These are phyloP conservation scores for Umbelopsis sp. DNA, from an alignment of 192 early-diverging fungal species.

Conservation along the genomic window DNA sequence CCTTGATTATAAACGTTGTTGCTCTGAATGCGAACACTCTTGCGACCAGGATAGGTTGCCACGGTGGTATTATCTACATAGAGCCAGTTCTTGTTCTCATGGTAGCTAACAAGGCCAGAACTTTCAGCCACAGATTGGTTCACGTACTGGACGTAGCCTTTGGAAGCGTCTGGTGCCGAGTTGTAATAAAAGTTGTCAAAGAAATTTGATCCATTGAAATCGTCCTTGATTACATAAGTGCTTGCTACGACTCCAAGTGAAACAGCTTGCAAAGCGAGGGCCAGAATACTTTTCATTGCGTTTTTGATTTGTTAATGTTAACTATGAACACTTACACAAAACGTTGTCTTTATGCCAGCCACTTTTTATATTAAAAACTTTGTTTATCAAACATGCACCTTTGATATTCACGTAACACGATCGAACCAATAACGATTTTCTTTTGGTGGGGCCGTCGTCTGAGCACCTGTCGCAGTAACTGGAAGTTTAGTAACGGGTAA, in stretches of 20 bases:
- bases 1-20: slow-evolving; percentile 30
- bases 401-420: too few species aligned
- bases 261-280: not conserved
- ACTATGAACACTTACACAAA: too few species aligned
- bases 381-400: too few species aligned
- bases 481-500: too few species aligned
- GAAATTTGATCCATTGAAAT: slow-evolving; percentile 25
- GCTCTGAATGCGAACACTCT: slow-evolving; percentile 33
- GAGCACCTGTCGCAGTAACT: too few species aligned
- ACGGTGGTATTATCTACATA: slow-evolving; percentile 23
- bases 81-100: slow-evolving; percentile 9
- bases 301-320: too few species aligned
- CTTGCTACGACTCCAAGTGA: not conserved
- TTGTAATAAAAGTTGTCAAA: slow-evolving; percentile 45
- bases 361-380: too few species aligned
- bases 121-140: slow-evolving; percentile 20
- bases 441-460: too few species aligned
- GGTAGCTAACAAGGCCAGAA: not conserved
- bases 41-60: slow-evolving; percentile 23
- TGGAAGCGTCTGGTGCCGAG: slow-evolving; percentile 35
- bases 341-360: too few species aligned
- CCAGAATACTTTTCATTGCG: not conserved
- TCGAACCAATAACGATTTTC: too few species aligned
- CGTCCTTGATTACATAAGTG: slow-evolving; percentile 5
- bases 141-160: slow-evolving; percentile 41